Base-by-base conservation (phyloP, 345 rosid genomes). In the Combretum micranthum region DNA sequence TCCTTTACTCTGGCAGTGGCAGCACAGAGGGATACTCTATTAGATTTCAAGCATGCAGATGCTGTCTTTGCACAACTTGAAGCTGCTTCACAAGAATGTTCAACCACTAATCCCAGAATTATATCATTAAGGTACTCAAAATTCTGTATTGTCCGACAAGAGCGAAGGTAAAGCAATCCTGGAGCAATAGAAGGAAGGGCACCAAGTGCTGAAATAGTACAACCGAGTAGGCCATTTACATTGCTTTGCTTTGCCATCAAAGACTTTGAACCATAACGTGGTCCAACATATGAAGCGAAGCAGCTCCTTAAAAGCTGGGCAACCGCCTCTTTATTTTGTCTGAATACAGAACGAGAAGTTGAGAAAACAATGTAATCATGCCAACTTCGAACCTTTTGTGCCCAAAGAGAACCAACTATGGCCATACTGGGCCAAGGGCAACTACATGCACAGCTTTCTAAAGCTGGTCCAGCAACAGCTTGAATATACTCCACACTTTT, bases 301-400 rank as follows among this genome's bases (percentile, higher is more conserved):
- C 87, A 84, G 65, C 90, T 79, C 46, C 80, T 67, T 23, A 84
- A 58, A 21, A 84, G 79, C 70, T 84, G 81, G 42, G 69, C 61
- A 37, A 79, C 65, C 15, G 90, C 90, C 65, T 69, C 83, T 59
- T 81, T 71, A 57, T 68, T 72, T 66, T 66, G 67, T 50, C 62
- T 69, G 75, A 84, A 79, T 6, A 81, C 76, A 3, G 87, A 67
- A 18, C 81, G 85, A 51, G 79, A 66, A 64, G 77, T 77, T 9
- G 81, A 71, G 42, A 78, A 69, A 14, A 84, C 74, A 25, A 84
- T 79, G 70, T 69, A 84, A 50, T 77, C 63, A 60, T 79, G 87
- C 90, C 90, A 84, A 47, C 85, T 81, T 15, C 78, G 81, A 7
- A 77, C 69, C 61, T 84, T 84, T 56, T 81, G 90, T 23, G 80